Evolutionary conservation across 192 early-diverging fungal genomes (phyloP).

Genomic region (Coemansia sp.): DNA sequence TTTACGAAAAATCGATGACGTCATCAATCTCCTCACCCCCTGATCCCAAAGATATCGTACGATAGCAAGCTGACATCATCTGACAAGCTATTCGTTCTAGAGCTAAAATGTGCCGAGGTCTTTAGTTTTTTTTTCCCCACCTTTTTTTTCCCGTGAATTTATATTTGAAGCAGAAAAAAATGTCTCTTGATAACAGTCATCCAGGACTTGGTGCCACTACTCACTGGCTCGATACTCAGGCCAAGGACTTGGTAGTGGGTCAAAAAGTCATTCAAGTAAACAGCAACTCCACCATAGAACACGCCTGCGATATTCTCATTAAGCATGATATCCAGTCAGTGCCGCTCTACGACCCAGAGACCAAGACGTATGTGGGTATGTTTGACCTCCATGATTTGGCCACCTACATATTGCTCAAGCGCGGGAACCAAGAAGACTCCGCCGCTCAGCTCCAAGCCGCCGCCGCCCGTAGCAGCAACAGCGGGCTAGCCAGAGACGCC

Average conservation of each 20-base stretch:
- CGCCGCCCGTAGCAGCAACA: not conserved
- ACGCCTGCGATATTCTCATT: constrained; percentile 70
- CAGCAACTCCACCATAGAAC: constrained; percentile 59
- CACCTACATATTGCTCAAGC: constrained; percentile 66
- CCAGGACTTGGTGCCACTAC: constrained; percentile 38
- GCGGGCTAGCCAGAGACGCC: not conserved
- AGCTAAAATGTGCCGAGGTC: no score
- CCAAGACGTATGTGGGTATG: constrained; percentile 72
- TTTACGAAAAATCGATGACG: constrained; percentile 9
- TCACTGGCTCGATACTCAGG: constrained; percentile 70
- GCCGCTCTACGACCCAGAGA: constrained; percentile 67
- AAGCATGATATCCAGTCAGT: constrained; percentile 76
- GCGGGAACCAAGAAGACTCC: not conserved
- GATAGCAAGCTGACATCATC: not conserved
- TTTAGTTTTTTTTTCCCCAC: not conserved
- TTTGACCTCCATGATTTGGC: constrained; percentile 85
- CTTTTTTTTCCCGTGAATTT: not conserved
- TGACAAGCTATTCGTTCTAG: not conserved
- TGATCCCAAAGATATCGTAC: not conserved
- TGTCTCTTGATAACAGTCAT: constrained; percentile 1
- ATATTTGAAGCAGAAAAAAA: not conserved
- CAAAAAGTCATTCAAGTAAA: constrained; percentile 70
- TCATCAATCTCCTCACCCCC: not conserved
- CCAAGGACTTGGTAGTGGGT: constrained; percentile 56
- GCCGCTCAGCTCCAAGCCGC: constrained; percentile 9